These are phyloP conservation scores for Sphagnum fallax DNA, from an alignment of 228 moss, liverwort and hornwort species.

Conservation along the genomic window DNA sequence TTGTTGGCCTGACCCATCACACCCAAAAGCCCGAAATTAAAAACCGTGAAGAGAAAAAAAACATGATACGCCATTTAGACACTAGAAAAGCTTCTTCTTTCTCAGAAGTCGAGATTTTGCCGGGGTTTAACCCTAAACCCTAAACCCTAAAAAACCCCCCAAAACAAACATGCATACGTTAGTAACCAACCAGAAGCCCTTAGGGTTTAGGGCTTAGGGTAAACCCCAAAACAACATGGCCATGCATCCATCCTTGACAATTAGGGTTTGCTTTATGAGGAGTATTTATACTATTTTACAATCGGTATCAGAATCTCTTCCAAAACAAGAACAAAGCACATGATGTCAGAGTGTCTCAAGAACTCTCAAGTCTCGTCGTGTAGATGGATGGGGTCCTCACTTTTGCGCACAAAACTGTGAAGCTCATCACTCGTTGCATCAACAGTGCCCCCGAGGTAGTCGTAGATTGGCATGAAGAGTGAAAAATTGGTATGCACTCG, in stretches of 20 bases:
- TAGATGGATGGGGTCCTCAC: constrained; percentile 10
- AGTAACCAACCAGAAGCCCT: no score
- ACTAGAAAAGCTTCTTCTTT: background rate
- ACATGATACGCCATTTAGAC: background rate
- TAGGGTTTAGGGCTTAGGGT: no score
- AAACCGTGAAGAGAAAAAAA: background rate
- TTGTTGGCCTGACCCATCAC: constrained; percentile 30
- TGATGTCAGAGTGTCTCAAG: background rate
- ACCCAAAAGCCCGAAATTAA: background rate
- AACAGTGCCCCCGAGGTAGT: constrained; percentile 75
- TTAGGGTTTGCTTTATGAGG: no score
- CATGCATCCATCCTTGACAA: no score
- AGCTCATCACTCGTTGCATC: constrained; percentile 52
- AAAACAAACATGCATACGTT: no score
- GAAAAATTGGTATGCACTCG: constrained; percentile 89
- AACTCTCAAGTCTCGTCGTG: no score
- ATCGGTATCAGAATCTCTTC: no score
- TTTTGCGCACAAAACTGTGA: constrained; percentile 41
- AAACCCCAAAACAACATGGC: no score
- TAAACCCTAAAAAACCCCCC: background rate
- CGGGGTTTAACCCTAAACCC: background rate
- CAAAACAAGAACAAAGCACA: no score
- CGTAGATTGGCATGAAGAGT: constrained; percentile 84
- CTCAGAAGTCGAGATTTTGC: no score
- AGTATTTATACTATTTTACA: no score